These are phyloP conservation scores for Panicum miliaceum DNA, from an alignment of 176 grass and related monocot species.

Conservation along the genomic window DNA sequence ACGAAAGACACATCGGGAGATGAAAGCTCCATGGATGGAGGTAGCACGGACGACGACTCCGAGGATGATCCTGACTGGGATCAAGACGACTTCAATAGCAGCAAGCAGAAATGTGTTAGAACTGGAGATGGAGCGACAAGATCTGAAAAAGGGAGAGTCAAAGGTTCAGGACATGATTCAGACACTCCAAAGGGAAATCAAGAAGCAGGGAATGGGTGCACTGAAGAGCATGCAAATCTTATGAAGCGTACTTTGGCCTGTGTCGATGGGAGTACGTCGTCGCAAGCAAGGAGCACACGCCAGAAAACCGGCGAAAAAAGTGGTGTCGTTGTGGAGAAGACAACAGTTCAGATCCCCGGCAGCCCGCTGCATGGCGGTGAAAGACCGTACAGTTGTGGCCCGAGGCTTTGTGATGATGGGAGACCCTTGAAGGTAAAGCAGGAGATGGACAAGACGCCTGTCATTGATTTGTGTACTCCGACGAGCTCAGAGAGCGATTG, in stretches of 20 bases:
- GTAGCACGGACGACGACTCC: not conserved
- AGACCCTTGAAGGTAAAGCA: constrained; percentile 4
- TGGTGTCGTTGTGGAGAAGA: not conserved
- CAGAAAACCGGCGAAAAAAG: not conserved
- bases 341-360: not conserved
- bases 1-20: constrained; percentile 27
- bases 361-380: not conserved
- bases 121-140: not conserved
- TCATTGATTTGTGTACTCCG: constrained; percentile 32
- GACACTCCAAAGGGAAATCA: not conserved
- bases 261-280: not conserved
- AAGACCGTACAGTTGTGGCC: not conserved
- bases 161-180: not conserved
- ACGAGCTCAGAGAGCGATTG: constrained; percentile 27
- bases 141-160: not conserved
- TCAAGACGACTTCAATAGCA: not conserved
- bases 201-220: not conserved
- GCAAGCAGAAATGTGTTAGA: not conserved
- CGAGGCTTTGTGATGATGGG: not conserved
- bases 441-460: not conserved
- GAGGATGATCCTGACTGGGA: constrained; percentile 36
- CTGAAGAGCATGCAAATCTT: not conserved
- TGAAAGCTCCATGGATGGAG: not conserved
- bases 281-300: not conserved
- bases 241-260: not conserved